Conservation (phyloP, 306 rosid species). For the Cucurbita pepo region DNA sequence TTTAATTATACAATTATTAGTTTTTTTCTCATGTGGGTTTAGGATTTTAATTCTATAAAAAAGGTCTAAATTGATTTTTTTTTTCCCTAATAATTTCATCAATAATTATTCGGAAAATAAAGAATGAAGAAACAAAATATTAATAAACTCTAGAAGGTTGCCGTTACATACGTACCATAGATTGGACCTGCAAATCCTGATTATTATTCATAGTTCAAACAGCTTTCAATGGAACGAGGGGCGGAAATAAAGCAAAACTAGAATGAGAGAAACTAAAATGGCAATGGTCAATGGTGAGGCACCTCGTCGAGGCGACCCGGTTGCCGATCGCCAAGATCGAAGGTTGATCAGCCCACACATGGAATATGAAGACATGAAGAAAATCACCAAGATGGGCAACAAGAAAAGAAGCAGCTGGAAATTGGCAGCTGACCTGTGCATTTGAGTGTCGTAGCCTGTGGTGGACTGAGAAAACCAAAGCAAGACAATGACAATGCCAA, state of each 20-base stretch:
- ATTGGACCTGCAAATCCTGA: neutral
- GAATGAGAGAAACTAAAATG: slow-evolving; percentile 17
- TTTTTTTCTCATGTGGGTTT: too few species aligned
- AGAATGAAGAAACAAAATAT: too few species aligned
- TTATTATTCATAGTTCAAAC: too few species aligned
- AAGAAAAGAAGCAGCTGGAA: slow-evolving; percentile 39
- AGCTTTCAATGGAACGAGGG: slow-evolving; percentile 27
- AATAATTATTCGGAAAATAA: too few species aligned
- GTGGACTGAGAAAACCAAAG: slow-evolving; percentile 40
- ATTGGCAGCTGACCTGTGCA: slow-evolving; percentile 4
- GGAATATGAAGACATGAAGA: slow-evolving; percentile 35
- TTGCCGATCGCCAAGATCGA: slow-evolving; percentile 1
- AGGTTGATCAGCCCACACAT: slow-evolving; percentile 17
- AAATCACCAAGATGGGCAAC: slow-evolving; percentile 27
- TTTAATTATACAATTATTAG: too few species aligned
- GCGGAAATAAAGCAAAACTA: slow-evolving; percentile 27
- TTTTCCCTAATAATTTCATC: too few species aligned
- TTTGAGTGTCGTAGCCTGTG: slow-evolving; percentile 28
- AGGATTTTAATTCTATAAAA: too few species aligned
- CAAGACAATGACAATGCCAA: slow-evolving; percentile 46
- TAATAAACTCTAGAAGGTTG: too few species aligned
- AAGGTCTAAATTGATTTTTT: too few species aligned
- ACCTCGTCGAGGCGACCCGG: slow-evolving; percentile 5
- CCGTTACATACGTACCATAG: too few species aligned
- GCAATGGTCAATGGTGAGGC: slow-evolving; percentile 37